Evolutionary conservation across 345 rosid genomes (phyloP), one percentile per base, ranked within the genome.

Genomic region (Euclidium syriacum): DNA sequence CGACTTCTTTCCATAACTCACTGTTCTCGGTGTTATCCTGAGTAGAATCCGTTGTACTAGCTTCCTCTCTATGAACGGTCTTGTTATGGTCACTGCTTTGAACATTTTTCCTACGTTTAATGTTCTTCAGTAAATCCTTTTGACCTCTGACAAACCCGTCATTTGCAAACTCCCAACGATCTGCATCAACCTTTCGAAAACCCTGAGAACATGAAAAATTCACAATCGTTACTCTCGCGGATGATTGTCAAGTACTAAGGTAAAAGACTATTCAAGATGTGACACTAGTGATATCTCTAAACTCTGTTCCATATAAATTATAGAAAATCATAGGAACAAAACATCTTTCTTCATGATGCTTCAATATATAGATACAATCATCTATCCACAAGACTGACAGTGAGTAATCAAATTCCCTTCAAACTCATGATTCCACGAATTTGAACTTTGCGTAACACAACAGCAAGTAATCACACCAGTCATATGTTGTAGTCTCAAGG

Each of bases 161-260:
- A 62, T 87, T 94, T 16, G 96, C 86, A 54, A 85, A 94, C 80
- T 85, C 97, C 90, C 91, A 89, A 10, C 77, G 81, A 59, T 94
- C 97, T 11, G 92, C 61, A 77, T 94, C 99, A 7, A 78, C 71
- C 78, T 94, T 94, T 55, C 81, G 75, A 70, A 94, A 94, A 38
- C 99, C 99, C 99, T 87, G 90, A 40, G 72, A 55, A 34, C n/a
- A n/a, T n/a, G 59, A 44, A 63, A 43, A 58, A 10, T 43, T n/a
- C 15, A 64, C 52, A 67, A 24, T n/a, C 10, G 46, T 65, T 52
- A 32, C 53, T 52, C 20, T 38, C 34, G 0, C n/a, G n/a, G 6
- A 12, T 39, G 43, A 34, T 7, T 53, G 40, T 17, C 3, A 16
- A 43, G 9, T 10, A 61, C 34, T 20, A 12, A n/a, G 4, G 19